Evolutionary conservation across 129 eudicot genomes (phyloP).

Genomic region (Apium graveolens): DNA sequence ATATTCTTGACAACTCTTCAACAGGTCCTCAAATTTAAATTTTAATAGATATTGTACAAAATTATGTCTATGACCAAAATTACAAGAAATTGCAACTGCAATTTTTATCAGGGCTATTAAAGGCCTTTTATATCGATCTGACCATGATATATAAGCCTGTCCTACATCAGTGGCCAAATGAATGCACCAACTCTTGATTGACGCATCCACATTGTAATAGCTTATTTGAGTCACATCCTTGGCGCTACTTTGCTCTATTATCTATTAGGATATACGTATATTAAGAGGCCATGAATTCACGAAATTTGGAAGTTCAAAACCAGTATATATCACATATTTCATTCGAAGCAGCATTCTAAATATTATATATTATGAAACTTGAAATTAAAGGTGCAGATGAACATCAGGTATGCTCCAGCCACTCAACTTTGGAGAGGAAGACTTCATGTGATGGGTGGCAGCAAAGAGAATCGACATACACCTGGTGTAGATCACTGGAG

Average conservation of each 20-base stretch:
- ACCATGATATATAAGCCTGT: not conserved
- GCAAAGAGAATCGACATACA: conserved; percentile 75
- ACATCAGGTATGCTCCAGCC: conserved; percentile 86
- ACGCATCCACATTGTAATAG: not conserved
- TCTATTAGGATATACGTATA: not conserved
- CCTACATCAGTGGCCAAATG: not conserved
- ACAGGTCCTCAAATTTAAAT: not conserved
- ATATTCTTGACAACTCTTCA: not conserved
- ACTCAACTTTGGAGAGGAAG: conserved; percentile 99
- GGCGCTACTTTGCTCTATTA: not conserved
- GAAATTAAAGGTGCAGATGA: not conserved
- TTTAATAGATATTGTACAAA: not conserved
- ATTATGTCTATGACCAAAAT: not conserved
- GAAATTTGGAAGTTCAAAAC: not conserved
- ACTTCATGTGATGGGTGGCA: conserved; percentile 99
- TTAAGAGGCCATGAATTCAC: not conserved
- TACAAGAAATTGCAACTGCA: not conserved
- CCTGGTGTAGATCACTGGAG: conserved; percentile 95
- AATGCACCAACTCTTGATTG: not conserved
- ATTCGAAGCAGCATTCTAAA: not conserved
- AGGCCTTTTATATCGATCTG: not conserved
- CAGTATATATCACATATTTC: not conserved
- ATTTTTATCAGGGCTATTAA: not conserved
- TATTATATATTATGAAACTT: not conserved
- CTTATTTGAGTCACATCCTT: not conserved